Evolutionary conservation across 169 alveolate genomes (phyloP).

Genomic region (Cryptosporidium sp.): DNA sequence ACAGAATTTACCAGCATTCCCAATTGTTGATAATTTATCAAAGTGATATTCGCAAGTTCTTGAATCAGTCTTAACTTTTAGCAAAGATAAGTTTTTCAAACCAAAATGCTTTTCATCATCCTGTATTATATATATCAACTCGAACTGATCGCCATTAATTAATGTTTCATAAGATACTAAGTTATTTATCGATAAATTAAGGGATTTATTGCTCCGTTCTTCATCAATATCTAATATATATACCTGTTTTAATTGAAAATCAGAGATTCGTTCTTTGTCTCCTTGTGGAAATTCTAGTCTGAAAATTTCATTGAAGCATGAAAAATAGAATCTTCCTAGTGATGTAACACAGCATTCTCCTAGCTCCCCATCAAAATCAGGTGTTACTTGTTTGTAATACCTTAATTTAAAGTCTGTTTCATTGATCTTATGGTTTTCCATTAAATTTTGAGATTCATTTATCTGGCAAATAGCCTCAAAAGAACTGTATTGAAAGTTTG

Average conservation of each 20-base stretch:
- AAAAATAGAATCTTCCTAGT: slow-evolving; percentile 31
- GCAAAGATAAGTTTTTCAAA: slow-evolving; percentile 2
- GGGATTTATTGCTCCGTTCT: background rate
- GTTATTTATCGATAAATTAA: background rate
- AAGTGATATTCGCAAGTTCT: background rate
- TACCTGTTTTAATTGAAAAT: slow-evolving; percentile 29
- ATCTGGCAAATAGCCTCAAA: slow-evolving; percentile 5
- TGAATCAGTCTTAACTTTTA: slow-evolving; percentile 1
- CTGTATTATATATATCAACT: slow-evolving; percentile 37
- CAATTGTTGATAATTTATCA: slow-evolving; percentile 6
- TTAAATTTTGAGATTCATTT: background rate
- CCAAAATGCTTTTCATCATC: background rate
- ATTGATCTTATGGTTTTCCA: background rate
- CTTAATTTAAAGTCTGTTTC: background rate
- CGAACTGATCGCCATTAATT: slow-evolving; percentile 12
- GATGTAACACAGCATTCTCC: slow-evolving; percentile 13
- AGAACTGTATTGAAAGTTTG: slow-evolving; percentile 10
- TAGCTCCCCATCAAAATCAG: slow-evolving; percentile 31
- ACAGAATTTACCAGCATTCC: background rate
- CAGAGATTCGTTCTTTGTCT: slow-evolving; percentile 10
- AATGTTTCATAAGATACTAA: slow-evolving; percentile 4
- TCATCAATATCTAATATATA: slow-evolving; percentile 8
- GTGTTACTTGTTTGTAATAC: background rate
- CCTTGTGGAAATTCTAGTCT: slow-evolving; percentile 14
- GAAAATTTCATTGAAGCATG: slow-evolving; percentile 38